Conservation (phyloP, 2,329 filamentous ascomycete species). For the Aspergillus caelatus region DNA sequence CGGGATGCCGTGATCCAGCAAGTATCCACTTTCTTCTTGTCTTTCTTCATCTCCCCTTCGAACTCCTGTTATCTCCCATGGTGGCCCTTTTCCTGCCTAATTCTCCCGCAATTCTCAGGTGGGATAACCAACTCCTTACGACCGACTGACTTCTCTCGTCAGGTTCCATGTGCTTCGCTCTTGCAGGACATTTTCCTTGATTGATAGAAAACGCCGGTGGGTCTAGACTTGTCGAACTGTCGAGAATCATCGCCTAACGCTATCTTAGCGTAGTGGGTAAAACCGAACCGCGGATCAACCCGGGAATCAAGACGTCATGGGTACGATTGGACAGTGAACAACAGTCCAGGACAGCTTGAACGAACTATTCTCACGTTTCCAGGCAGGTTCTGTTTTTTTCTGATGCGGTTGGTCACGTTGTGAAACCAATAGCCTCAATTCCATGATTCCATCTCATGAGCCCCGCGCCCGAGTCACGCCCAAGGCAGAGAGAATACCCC, state of each 20-base stretch:
- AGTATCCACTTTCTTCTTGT: not conserved
- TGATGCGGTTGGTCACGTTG: slow-evolving; percentile 2
- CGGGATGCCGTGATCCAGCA: not conserved
- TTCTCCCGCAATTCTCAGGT: not conserved
- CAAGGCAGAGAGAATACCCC: not conserved
- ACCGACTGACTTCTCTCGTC: not conserved
- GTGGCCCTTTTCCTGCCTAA: not conserved
- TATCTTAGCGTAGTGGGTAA: slow-evolving; percentile 15
- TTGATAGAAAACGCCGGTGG: not conserved
- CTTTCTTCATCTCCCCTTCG: not conserved
- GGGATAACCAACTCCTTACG: not conserved
- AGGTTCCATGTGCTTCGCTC: slow-evolving; percentile 7
- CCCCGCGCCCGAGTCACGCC: slow-evolving; percentile 6
- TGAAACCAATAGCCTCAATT: slow-evolving; percentile 10
- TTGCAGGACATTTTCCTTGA: not conserved
- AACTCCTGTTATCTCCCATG: not conserved
- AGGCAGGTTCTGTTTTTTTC: slow-evolving; percentile 9
- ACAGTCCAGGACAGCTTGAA: not conserved
- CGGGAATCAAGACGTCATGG: slow-evolving; percentile 15
- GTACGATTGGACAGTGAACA: slow-evolving; percentile 5
- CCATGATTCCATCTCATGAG: slow-evolving; percentile 10
- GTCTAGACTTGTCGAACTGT: slow-evolving; percentile 13
- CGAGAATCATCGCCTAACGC: slow-evolving; percentile 14
- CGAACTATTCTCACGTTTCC: not conserved
- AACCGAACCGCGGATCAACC: slow-evolving; percentile 13